A percentile compares a stretch with the other conserved stretches of the same genome.
Conservation (phyloP, 2,329 filamentous ascomycete species). For the Colletotrichum sp. region DNA sequence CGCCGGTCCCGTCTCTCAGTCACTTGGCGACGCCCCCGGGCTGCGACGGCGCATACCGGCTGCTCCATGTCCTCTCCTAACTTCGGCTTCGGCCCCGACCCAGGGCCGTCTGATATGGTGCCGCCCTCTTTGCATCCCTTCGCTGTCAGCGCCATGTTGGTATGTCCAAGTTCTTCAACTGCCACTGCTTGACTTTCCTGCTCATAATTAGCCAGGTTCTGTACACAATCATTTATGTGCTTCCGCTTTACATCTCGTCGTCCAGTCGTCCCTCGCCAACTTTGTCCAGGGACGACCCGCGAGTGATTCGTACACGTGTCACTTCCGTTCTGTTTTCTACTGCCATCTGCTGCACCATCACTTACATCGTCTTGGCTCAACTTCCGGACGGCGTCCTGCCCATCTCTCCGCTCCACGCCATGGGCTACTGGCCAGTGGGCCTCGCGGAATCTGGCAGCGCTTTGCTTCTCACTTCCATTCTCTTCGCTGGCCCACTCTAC, state of each 20-base stretch:
- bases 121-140: neutral
- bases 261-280: constrained; percentile 80
- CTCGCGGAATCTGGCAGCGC: constrained; percentile 66
- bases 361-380: constrained; percentile 65
- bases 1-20: neutral
- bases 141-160: constrained; percentile 19
- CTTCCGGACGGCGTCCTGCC: constrained; percentile 48
- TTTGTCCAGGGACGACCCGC: constrained; percentile 85
- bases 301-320: constrained; percentile 87
- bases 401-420: constrained; percentile 65
- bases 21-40: neutral
- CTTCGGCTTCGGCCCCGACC: neutral
- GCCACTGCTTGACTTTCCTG: too few relatives aligned
- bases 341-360: constrained; percentile 68
- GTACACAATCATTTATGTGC: constrained; percentile 89
- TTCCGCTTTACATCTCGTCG: constrained; percentile 85
- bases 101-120: neutral
- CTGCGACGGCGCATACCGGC: neutral
- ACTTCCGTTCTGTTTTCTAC: constrained; percentile 81
- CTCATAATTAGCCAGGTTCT: constrained; percentile 57
- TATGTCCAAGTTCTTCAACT: neutral
- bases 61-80: neutral
- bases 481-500: constrained; percentile 87
- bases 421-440: constrained; percentile 83
- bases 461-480: constrained; percentile 74